A percentile compares a stretch with the other conserved stretches of the same genome.
These are phyloP conservation scores for Mortierella sp. DNA, from an alignment of 371 early-diverging fungal species.

Conservation along the genomic window DNA sequence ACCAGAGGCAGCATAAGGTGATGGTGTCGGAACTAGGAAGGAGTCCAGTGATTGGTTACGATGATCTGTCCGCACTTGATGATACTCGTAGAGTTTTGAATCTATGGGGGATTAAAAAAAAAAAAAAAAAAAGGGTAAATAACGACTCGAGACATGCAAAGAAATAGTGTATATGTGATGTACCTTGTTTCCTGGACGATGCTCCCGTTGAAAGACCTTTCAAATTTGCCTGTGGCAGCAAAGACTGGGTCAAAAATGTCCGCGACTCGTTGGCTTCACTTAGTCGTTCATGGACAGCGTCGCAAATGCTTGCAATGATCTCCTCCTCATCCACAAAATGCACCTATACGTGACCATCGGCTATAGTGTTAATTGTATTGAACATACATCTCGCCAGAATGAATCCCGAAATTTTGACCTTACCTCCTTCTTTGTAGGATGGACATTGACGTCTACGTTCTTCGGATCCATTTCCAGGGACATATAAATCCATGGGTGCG, in stretches of 20 bases:
- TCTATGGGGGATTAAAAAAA: slow-evolving; percentile 10
- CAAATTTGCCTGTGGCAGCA: slow-evolving; percentile 35
- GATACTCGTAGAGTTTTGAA: slow-evolving; percentile 62
- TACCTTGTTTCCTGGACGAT: slow-evolving; percentile 33
- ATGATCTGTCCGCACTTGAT: slow-evolving; percentile 85
- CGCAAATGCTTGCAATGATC: slow-evolving; percentile 74
- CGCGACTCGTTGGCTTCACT: slow-evolving; percentile 63
- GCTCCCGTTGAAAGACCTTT: slow-evolving; percentile 20
- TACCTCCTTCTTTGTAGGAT: slow-evolving; percentile 95
- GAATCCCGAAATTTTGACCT: not conserved
- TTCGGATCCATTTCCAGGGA: slow-evolving; percentile 83
- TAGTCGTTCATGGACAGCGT: slow-evolving; percentile 67
- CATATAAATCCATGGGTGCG: slow-evolving; percentile 94
- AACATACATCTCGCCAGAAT: not conserved
- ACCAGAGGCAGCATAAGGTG: slow-evolving; percentile 19
- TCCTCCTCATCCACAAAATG: slow-evolving; percentile 92
- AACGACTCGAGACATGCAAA: too few species aligned
- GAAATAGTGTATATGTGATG: too few species aligned
- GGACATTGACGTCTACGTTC: slow-evolving; percentile 98
- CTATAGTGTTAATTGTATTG: too few species aligned
- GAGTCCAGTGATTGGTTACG: slow-evolving; percentile 74
- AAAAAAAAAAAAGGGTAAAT: too few species aligned
- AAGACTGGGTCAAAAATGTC: slow-evolving; percentile 64
- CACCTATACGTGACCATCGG: slow-evolving; percentile 62
- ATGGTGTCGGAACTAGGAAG: slow-evolving; percentile 55